Evolutionary conservation across 148 eudicot species (phyloP).

Genomic region (Drosera capensis): DNA sequence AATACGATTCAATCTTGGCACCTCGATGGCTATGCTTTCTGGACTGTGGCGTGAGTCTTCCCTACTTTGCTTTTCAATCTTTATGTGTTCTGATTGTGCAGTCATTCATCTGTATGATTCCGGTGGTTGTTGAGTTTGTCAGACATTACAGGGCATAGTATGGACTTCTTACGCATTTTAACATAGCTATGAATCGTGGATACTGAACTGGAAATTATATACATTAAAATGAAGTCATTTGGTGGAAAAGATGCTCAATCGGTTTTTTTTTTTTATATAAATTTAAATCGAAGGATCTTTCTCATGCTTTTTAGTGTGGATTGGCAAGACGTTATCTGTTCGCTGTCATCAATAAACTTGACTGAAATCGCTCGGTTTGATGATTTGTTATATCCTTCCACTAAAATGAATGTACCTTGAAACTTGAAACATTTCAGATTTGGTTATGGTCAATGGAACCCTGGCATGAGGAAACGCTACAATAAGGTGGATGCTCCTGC

Average conservation of each 20-base stretch:
- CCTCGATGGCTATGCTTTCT: conserved; percentile 73
- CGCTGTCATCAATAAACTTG: neutral
- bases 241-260: too few relatives aligned
- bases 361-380: neutral
- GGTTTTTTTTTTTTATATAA: too few relatives aligned
- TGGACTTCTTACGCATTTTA: too few relatives aligned
- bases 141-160: too few relatives aligned
- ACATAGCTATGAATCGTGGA: too few relatives aligned
- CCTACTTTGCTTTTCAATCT: neutral
- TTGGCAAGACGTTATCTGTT: neutral
- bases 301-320: too few relatives aligned
- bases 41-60: conserved; percentile 57
- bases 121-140: too few relatives aligned
- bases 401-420: conserved; percentile 1
- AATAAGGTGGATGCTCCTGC: conserved; percentile 46
- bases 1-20: conserved; percentile 54
- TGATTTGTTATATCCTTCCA: conserved; percentile 2
- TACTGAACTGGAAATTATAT: too few relatives aligned
- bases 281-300: too few relatives aligned
- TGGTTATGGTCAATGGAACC: conserved; percentile 64
- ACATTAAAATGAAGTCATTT: too few relatives aligned
- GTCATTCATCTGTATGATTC: neutral
- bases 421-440: conserved; percentile 44
- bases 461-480: conserved; percentile 31
- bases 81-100: neutral